phyloP scores from a whole-genome alignment of 495 filamentous ascomycete species.

The Trypethelium eluteriae region DNA sequence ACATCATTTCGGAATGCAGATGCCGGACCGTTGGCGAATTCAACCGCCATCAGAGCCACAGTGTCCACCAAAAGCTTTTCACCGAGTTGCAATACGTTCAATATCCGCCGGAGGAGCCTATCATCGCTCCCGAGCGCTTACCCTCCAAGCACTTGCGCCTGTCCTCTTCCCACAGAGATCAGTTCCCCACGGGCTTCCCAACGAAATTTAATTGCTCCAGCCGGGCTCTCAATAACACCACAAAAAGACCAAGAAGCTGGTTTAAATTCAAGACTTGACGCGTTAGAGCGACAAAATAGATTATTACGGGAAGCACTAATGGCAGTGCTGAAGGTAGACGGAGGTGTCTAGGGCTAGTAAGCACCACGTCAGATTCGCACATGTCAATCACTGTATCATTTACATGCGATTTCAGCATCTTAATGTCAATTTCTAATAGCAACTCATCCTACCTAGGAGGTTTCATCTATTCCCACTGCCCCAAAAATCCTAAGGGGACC shows the following conservation, averaged over 20 bases:
- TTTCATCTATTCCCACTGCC: not conserved
- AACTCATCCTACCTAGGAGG: too few relatives aligned
- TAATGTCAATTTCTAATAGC: too few relatives aligned
- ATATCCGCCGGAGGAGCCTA: not conserved
- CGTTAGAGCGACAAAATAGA: constrained; percentile 29
- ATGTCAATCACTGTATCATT: too few relatives aligned
- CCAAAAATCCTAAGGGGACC: constrained; percentile 3
- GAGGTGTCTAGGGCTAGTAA: constrained; percentile 15
- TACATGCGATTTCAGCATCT: too few relatives aligned
- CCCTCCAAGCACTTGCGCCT: not conserved
- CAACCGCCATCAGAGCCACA: not conserved
- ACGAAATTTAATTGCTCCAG: not conserved
- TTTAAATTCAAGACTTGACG: constrained; percentile 27
- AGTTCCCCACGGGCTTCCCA: not conserved
- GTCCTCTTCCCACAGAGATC: not conserved
- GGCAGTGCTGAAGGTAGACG: constrained; percentile 28
- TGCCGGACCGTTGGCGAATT: not conserved
- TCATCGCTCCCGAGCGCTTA: not conserved
- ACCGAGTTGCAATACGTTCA: not conserved
- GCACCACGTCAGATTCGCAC: too few relatives aligned
- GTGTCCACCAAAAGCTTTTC: not conserved
- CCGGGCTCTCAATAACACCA: not conserved
- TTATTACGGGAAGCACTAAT: constrained; percentile 29
- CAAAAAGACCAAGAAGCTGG: not conserved
- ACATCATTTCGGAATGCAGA: not conserved